Evolutionary conservation across 179 eudicot genomes (phyloP).

Genomic region (Dionaea muscipula): DNA sequence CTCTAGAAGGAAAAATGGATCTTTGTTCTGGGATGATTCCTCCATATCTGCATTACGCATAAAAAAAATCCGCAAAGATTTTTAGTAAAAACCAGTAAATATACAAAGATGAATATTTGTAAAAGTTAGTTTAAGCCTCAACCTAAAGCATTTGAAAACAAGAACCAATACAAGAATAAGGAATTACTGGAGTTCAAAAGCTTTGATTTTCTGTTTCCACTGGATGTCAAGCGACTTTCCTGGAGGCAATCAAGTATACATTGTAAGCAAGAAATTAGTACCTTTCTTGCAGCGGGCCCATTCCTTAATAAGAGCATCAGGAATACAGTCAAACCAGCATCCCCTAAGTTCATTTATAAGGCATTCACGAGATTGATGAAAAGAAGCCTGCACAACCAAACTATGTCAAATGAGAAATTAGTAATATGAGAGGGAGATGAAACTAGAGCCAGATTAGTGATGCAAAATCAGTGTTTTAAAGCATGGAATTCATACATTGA

Average conservation of each 20-base stretch:
- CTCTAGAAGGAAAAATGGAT: conserved; percentile 29
- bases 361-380: conserved; percentile 32
- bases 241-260: background rate
- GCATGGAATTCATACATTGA: conserved; percentile 25
- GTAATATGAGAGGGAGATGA: conserved; percentile 1
- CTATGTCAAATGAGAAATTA: background rate
- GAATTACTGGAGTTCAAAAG: background rate
- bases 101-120: background rate
- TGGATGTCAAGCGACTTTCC: background rate
- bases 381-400: conserved; percentile 23
- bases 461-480: no score
- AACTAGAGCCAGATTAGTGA: no score
- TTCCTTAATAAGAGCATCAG: conserved; percentile 35
- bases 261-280: conserved; percentile 9
- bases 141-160: background rate
- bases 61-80: background rate
- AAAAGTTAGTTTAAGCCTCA: background rate
- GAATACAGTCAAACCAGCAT: conserved; percentile 41
- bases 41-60: conserved; percentile 26
- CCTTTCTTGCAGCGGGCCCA: conserved; percentile 41
- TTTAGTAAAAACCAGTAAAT: background rate
- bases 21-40: conserved; percentile 32
- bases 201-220: background rate
- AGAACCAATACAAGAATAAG: background rate
- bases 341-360: conserved; percentile 30